Base-by-base conservation (phyloP, 805 yeast genomes). In the Wickerhamomyces queroliae region DNA sequence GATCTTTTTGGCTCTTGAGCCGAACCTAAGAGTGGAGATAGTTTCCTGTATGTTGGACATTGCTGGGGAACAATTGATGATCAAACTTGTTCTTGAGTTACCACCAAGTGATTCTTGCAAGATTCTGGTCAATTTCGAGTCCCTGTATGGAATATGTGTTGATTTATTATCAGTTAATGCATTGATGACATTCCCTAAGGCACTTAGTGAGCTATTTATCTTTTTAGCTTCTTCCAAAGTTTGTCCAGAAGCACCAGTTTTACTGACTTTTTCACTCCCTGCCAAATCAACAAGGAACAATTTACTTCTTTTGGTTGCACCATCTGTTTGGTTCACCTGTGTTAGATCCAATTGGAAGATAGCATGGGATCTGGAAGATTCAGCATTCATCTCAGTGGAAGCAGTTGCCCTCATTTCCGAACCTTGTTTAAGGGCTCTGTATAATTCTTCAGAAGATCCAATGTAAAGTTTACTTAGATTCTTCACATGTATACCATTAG, bases 71-170 rank as follows among this genome's bases (percentile, higher is more conserved):
- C 93, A 83, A 47, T 81, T 82, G 30, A 86, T 70, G 15, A 88
- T 75, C 35, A 87, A 63, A 2, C 84, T 73, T 0, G 95, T 88
- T 37, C 88, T 67, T 3, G 90, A 78, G 56, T 87, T 86, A 1
- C 95, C 95, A 6, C 95, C 93, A 18, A 87, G 62, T 0, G 91
- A 78, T 48, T 83, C 89, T 54, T 83, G 90, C 25, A 87, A 60
- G 12, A 88, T 78, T 44, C 91, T 67, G 0, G 95, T 84, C 37
- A 87, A 67, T 49, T 83, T 83, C 2, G 95, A 83, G 50, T 84
- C 91, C 41, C 90, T 66, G 48, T 83, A 86, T 0, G 93, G 89
- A 9, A 82, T 64, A 50, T 83, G 87, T 3, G 74, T 66, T 2
- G 80, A 66, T 45, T 71, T 74, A 1, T 79, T 75, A 48, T 83